These are phyloP conservation scores for Hamamelis virginiana DNA, from an alignment of 164 flowering plant genomes.

Conservation along the genomic window DNA sequence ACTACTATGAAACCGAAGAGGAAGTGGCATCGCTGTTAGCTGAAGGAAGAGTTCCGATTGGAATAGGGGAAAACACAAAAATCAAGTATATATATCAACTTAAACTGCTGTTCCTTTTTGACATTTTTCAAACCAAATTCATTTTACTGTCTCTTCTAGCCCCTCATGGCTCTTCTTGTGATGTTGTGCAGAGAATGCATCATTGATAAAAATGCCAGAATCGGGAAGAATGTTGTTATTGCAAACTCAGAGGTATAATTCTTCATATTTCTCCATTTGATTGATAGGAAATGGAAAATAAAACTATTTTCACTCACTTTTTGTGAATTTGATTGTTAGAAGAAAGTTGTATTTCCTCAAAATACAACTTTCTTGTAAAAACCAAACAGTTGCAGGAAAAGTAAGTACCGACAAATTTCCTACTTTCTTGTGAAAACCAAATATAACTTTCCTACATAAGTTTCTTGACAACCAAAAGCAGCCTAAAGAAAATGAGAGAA, in stretches of 20 bases:
- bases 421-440: too few relatives aligned
- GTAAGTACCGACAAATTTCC: too few relatives aligned
- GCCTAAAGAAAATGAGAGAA: too few relatives aligned
- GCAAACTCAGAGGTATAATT: constrained; percentile 73
- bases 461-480: too few relatives aligned
- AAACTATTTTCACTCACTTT: too few relatives aligned
- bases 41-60: constrained; percentile 86
- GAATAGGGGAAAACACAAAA: constrained; percentile 86
- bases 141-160: background rate
- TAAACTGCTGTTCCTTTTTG: background rate
- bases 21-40: constrained; percentile 67
- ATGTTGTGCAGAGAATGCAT: constrained; percentile 64
- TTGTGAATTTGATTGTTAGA: too few relatives aligned
- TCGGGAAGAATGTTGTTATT: constrained; percentile 78
- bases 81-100: constrained; percentile 55
- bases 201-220: constrained; percentile 92
- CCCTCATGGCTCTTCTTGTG: constrained; percentile 7
- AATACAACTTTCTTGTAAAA: too few relatives aligned
- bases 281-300: too few relatives aligned
- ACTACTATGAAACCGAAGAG: constrained; percentile 75
- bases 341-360: too few relatives aligned
- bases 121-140: background rate
- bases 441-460: too few relatives aligned
- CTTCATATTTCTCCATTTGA: too few relatives aligned
- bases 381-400: too few relatives aligned